Conservation (phyloP, 495 filamentous ascomycete species). For the Penicillium riverlandense region DNA sequence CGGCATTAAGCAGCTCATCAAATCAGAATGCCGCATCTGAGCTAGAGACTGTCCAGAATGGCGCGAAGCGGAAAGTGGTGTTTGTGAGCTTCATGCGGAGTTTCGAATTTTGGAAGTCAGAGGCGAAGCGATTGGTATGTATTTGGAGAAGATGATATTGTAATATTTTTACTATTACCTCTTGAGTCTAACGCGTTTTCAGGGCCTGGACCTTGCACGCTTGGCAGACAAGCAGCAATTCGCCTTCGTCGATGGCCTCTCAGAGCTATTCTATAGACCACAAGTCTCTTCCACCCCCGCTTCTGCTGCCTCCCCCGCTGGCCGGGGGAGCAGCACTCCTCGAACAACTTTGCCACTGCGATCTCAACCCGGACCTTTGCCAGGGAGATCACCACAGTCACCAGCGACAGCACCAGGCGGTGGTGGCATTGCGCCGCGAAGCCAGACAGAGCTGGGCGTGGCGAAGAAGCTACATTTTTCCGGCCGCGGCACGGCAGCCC, state of each 20-base stretch:
- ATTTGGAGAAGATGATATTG: neutral
- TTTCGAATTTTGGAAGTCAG: constrained; percentile 65
- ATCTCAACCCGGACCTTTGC: constrained; percentile 19
- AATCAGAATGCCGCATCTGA: constrained; percentile 15
- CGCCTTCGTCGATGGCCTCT: constrained; percentile 67
- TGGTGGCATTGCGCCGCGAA: constrained; percentile 1
- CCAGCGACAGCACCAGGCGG: neutral
- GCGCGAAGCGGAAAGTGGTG: constrained; percentile 48
- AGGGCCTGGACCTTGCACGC: constrained; percentile 65
- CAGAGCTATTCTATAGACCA: constrained; percentile 41
- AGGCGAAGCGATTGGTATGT: constrained; percentile 52
- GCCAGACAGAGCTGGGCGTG: constrained; percentile 15
- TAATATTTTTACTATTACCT: no score
- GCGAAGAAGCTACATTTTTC: constrained; percentile 29
- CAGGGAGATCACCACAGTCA: constrained; percentile 17
- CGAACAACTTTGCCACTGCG: constrained; percentile 29
- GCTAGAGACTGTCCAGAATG: constrained; percentile 12
- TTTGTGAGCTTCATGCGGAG: constrained; percentile 76
- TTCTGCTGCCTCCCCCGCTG: constrained; percentile 5
- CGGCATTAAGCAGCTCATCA: constrained; percentile 33
- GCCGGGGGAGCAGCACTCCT: constrained; percentile 4
- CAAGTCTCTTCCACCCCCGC: constrained; percentile 10
- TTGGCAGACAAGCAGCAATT: constrained; percentile 50
- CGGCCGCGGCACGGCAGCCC: constrained; percentile 24
- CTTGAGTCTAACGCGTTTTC: neutral